A percentile compares a stretch with the other conserved stretches of the same genome.
Conservation (phyloP, 129 eudicot species). For the Saposhnikovia divaricata region DNA sequence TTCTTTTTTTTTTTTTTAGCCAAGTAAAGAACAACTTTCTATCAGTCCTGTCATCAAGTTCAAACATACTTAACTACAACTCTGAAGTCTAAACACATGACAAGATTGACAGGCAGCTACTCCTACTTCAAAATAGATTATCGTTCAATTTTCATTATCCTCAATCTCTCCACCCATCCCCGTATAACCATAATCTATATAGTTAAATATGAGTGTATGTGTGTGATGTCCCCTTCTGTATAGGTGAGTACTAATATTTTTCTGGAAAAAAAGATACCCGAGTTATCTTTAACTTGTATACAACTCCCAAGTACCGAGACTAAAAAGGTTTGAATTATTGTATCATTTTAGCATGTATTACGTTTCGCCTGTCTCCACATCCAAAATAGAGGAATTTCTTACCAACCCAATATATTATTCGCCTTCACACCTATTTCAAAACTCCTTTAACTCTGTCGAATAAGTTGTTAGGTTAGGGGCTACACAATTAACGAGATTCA, state of each 20-base stretch:
- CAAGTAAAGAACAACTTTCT: neutral
- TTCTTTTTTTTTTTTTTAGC: too few species aligned
- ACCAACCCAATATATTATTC: neutral
- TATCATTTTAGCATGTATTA: neutral
- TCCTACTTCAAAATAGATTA: neutral
- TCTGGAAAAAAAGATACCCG: neutral
- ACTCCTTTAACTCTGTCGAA: neutral
- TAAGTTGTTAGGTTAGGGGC: too few species aligned
- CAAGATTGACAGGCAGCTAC: neutral
- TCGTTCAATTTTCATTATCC: neutral
- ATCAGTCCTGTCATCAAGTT: neutral
- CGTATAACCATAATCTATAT: neutral
- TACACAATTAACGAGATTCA: too few species aligned
- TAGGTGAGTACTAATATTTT: neutral
- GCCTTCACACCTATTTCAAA: neutral
- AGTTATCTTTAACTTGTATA: slow-evolving; percentile 1
- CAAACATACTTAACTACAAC: neutral
- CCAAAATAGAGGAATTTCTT: neutral
- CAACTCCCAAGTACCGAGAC: neutral
- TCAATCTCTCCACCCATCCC: neutral
- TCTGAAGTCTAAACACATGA: neutral
- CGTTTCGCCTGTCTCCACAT: neutral
- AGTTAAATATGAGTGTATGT: too few species aligned
- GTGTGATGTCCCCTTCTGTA: neutral
- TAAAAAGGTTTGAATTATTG: neutral